Base-by-base conservation (phyloP, 768 basidiomycete genomes). In the Leccinellum luteum region DNA sequence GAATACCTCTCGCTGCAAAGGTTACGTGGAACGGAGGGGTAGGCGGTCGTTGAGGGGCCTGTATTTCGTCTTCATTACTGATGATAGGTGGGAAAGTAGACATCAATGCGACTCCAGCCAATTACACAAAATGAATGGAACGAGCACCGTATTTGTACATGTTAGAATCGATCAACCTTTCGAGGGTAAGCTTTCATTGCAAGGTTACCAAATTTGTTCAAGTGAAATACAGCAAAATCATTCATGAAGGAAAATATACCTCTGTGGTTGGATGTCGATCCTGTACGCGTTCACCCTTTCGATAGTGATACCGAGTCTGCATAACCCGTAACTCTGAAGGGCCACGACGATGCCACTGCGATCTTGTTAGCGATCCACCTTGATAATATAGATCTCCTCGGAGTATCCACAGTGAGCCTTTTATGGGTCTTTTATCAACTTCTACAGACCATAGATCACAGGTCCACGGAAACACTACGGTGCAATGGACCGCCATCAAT, bases 291-390 rank as follows among this genome's bases (percentile, higher is more conserved):
- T 35, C 32, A 43, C 21, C 25, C n/a, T 31, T 28, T 7, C 14
- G 47, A 28, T 17, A 31, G 27, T 17, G 27, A 13, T 30, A 9
- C 15, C 19, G 19, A 56, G 5, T 47, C 44, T 21, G 23, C 12
- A 31, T 57, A 13, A 64, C 38, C 56, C 25, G 53, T 44, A 32
- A 44, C 6, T 45, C 14, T 53, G 48, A 51, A 92, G 90, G 92
- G 93, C 14, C 93, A 95, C 65, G 93, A 96, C 65, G 93, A 95
- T 74, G 94, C 90, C 5, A 85, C 85, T 12, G 92, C 91, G 3
- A 85, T 95, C 51, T 75, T 95, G 67, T 74, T 94, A 9, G 91
- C 90, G 4, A 67, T 89, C 5, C 83, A 91, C 61, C 79, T 79
- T 13, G 78, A 81, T 1, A 79, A 85, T 58, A 80, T 94, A 55